Evolutionary conservation across 2,329 filamentous ascomycete species (phyloP).

Genomic region (Penicillium vulpinum): DNA sequence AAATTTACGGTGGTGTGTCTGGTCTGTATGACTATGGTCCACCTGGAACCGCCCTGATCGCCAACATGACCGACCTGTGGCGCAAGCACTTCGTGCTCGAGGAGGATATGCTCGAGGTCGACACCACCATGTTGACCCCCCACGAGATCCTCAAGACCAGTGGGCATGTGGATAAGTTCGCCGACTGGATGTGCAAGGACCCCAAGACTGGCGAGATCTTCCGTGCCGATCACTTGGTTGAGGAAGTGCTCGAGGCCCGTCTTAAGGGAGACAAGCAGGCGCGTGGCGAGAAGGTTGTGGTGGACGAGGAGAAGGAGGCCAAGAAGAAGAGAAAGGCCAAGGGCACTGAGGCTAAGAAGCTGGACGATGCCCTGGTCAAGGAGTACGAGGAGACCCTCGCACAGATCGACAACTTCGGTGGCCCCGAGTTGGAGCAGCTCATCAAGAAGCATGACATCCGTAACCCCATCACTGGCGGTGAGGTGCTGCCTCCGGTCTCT

Average conservation of each 20-base stretch:
- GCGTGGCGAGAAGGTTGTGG: constrained; percentile 69
- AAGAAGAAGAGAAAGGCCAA: constrained; percentile 89
- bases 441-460: constrained; percentile 90
- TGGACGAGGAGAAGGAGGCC: constrained; percentile 73
- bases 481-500: constrained; percentile 76
- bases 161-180: constrained; percentile 96
- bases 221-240: constrained; percentile 92
- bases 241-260: constrained; percentile 84
- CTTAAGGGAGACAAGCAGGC: constrained; percentile 91
- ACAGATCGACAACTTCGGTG: constrained; percentile 93
- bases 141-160: constrained; percentile 91
- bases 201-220: constrained; percentile 97
- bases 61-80: constrained; percentile 86
- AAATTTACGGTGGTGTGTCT: constrained; percentile 87
- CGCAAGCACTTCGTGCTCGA: constrained; percentile 90
- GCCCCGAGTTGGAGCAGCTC: constrained; percentile 78
- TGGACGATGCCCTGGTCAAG: constrained; percentile 80
- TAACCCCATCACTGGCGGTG: constrained; percentile 77
- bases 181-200: constrained; percentile 99
- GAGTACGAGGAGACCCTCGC: constrained; percentile 92
- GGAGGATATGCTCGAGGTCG: constrained; percentile 94
- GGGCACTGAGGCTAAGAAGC: constrained; percentile 74
- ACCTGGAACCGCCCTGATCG: constrained; percentile 79
- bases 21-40: constrained; percentile 94
- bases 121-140: constrained; percentile 91